These are phyloP conservation scores for Daldinia vernicosa DNA, from an alignment of 495 filamentous ascomycete species.

Conservation along the genomic window DNA sequence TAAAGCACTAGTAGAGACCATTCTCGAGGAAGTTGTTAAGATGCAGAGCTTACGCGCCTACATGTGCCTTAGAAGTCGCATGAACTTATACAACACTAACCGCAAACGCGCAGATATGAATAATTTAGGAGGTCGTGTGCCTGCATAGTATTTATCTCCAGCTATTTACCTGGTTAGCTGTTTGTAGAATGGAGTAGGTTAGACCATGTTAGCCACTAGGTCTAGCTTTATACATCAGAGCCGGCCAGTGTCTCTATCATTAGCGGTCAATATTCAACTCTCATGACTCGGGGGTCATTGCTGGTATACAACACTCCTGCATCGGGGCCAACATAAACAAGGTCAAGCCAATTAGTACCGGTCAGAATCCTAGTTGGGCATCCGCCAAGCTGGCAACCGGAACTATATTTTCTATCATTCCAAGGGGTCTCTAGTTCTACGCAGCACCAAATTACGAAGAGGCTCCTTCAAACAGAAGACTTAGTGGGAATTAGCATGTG, in stretches of 20 bases:
- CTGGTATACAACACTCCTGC: background rate
- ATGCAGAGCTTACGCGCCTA: background rate
- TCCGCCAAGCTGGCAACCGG: constrained; percentile 28
- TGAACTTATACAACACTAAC: constrained; percentile 7
- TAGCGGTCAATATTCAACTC: background rate
- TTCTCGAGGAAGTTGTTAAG: background rate
- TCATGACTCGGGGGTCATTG: background rate
- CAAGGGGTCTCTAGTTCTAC: constrained; percentile 8
- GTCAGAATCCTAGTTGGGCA: background rate
- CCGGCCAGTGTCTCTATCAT: background rate
- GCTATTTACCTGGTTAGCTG: background rate
- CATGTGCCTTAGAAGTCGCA: background rate
- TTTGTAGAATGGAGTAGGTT: constrained; percentile 4
- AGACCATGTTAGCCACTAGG: background rate
- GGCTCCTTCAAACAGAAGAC: background rate
- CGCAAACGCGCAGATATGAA: background rate
- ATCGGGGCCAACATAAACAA: background rate
- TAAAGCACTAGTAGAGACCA: background rate
- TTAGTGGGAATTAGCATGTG: background rate
- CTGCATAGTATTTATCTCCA: background rate
- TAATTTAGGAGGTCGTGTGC: constrained; percentile 15
- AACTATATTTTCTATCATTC: constrained; percentile 10
- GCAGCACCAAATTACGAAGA: background rate
- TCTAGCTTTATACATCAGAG: constrained; percentile 18
- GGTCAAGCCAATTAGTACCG: too few relatives aligned